A percentile compares a stretch with the other conserved stretches of the same genome.
Conservation (phyloP, 2,329 filamentous ascomycete genomes). For the Colletotrichum eleusines region DNA sequence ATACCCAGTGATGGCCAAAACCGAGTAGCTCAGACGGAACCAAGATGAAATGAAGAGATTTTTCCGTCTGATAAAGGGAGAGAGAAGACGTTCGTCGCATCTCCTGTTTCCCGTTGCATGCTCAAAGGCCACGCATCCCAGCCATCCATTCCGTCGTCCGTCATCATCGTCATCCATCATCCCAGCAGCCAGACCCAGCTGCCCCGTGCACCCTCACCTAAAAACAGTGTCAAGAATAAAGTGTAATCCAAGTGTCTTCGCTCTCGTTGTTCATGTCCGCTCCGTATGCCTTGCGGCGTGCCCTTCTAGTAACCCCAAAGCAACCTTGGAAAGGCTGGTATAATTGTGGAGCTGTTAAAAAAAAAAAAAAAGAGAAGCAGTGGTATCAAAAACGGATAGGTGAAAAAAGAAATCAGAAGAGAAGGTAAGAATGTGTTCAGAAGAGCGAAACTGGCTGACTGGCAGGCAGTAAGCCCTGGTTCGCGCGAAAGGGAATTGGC, state of each 20-base stretch:
- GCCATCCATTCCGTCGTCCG: slow-evolving; percentile 42
- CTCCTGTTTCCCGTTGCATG: slow-evolving; percentile 36
- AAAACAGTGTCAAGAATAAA: slow-evolving; percentile 30
- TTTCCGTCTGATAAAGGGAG: slow-evolving; percentile 15
- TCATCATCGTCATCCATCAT: slow-evolving; percentile 39
- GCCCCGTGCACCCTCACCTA: slow-evolving; percentile 26
- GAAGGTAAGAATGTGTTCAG: slow-evolving; percentile 7
- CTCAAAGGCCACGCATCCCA: slow-evolving; percentile 40
- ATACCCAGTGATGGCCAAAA: slow-evolving; percentile 20
- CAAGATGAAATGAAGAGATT: neutral
- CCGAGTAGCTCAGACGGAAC: slow-evolving; percentile 7
- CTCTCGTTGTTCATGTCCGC: slow-evolving; percentile 41
- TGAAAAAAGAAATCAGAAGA: slow-evolving; percentile 32
- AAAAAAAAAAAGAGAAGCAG: too few species aligned
- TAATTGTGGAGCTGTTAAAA: slow-evolving; percentile 45
- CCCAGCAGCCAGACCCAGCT: slow-evolving; percentile 42
- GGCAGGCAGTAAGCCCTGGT: slow-evolving; percentile 34
- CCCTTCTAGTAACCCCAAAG: slow-evolving; percentile 39
- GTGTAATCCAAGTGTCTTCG: slow-evolving; percentile 42
- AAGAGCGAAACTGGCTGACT: slow-evolving; percentile 27
- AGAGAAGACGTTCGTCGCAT: slow-evolving; percentile 34
- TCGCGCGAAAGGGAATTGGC: slow-evolving; percentile 44
- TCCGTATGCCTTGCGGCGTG: slow-evolving; percentile 55
- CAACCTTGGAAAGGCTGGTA: slow-evolving; percentile 34
- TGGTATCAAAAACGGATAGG: slow-evolving; percentile 43